Conservation (phyloP, 352 stramenopile species). For the Achlya hypogyna region DNA sequence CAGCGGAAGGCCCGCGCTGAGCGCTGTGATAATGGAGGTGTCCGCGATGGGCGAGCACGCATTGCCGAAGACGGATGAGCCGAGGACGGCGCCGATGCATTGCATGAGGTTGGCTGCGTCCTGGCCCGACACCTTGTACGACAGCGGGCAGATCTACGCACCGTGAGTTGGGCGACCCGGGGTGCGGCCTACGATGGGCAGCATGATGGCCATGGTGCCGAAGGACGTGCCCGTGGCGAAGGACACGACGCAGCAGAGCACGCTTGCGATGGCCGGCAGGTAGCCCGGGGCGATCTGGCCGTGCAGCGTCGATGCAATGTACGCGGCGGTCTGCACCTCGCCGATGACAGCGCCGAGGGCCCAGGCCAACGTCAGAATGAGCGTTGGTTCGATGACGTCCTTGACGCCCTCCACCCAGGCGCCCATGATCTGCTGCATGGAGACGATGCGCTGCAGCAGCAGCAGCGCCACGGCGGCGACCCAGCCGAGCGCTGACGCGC, state of each 20-base stretch:
- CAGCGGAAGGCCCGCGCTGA: slow-evolving; percentile 64
- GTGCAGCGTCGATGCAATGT: slow-evolving; percentile 67
- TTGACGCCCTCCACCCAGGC: slow-evolving; percentile 87
- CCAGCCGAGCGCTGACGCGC: slow-evolving; percentile 66
- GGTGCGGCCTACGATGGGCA: slow-evolving; percentile 58
- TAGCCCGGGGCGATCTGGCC: slow-evolving; percentile 68
- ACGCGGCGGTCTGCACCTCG: slow-evolving; percentile 76
- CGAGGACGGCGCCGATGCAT: slow-evolving; percentile 83
- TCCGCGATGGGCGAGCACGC: slow-evolving; percentile 89
- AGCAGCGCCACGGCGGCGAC: slow-evolving; percentile 59
- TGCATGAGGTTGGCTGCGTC: slow-evolving; percentile 76
- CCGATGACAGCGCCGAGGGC: slow-evolving; percentile 77
- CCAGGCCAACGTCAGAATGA: slow-evolving; percentile 86
- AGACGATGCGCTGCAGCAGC: slow-evolving; percentile 77
- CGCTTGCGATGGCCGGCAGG: slow-evolving; percentile 65
- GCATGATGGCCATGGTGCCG: slow-evolving; percentile 90
- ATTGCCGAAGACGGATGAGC: slow-evolving; percentile 82
- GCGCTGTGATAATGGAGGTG: slow-evolving; percentile 83
- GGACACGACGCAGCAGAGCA: slow-evolving; percentile 84
- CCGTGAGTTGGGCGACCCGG: not conserved
- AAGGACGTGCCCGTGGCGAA: slow-evolving; percentile 86
- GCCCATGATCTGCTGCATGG: slow-evolving; percentile 78
- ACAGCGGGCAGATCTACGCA: slow-evolving; percentile 57
- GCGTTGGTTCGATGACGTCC: slow-evolving; percentile 84
- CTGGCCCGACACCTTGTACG: slow-evolving; percentile 66